phyloP scores from a whole-genome alignment of 805 yeast genomes.

The Candida pseudofarinosa region DNA sequence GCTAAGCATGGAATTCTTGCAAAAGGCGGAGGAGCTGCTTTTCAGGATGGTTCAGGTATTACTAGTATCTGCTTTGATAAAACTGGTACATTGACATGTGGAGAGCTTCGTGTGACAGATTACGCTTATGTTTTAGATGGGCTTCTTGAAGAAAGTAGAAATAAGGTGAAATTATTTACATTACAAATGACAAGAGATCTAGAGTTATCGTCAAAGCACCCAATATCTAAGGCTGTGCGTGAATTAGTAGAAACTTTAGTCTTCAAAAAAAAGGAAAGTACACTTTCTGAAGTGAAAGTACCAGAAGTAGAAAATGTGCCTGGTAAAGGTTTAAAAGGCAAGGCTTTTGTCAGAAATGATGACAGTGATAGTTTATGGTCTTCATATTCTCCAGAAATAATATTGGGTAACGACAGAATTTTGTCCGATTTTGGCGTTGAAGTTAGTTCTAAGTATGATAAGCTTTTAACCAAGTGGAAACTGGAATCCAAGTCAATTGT shows the following conservation, averaged over 20 bases:
- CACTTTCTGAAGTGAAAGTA: slow-evolving; percentile 31
- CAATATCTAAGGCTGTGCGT: slow-evolving; percentile 58
- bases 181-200: slow-evolving; percentile 53
- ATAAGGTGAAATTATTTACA: slow-evolving; percentile 16
- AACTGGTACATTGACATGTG: slow-evolving; percentile 75
- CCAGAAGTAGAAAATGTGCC: slow-evolving; percentile 50
- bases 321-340: slow-evolving; percentile 58
- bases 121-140: slow-evolving; percentile 24
- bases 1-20: slow-evolving; percentile 74
- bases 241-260: slow-evolving; percentile 30
- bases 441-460: slow-evolving; percentile 30
- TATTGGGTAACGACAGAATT: slow-evolving; percentile 60
- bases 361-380: slow-evolving; percentile 26
- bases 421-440: slow-evolving; percentile 45
- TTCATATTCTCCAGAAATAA: slow-evolving; percentile 30
- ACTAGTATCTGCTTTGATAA: slow-evolving; percentile 71
- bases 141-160: slow-evolving; percentile 10
- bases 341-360: slow-evolving; percentile 20
- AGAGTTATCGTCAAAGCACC: slow-evolving; percentile 65
- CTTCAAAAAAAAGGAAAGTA: slow-evolving; percentile 12
- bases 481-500: slow-evolving; percentile 60
- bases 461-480: slow-evolving; percentile 51
- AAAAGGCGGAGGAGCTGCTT: slow-evolving; percentile 79
- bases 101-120: slow-evolving; percentile 55
- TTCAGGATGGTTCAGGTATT: slow-evolving; percentile 67